Evolutionary conservation across 345 rosid genomes (phyloP).

Genomic region (Pistacia atlantica): DNA sequence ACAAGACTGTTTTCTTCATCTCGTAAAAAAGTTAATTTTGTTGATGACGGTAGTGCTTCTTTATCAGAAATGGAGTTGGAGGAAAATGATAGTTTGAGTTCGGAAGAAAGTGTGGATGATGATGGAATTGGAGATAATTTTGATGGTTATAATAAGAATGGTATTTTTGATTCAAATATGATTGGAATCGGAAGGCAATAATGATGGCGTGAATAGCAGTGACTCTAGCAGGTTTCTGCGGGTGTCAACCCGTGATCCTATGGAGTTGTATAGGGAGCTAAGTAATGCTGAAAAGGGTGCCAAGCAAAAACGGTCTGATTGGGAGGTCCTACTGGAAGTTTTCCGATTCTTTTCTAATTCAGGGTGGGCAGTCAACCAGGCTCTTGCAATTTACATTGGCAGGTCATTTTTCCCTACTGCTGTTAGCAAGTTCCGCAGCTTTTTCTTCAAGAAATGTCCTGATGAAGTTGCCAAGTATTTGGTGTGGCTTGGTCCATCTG

Average conservation of each 20-base stretch:
- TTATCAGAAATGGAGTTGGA: slow-evolving; percentile 2
- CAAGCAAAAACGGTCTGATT: slow-evolving; percentile 42
- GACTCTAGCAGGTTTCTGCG: slow-evolving; percentile 11
- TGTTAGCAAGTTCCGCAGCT: slow-evolving; percentile 45
- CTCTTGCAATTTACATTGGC: slow-evolving; percentile 85
- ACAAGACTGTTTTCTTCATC: slow-evolving; percentile 41
- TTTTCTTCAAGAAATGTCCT: slow-evolving; percentile 55
- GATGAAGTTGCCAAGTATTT: slow-evolving; percentile 46
- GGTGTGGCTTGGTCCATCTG: slow-evolving; percentile 64
- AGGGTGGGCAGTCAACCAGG: slow-evolving; percentile 86
- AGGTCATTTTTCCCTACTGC: slow-evolving; percentile 86
- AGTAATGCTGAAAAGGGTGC: slow-evolving; percentile 34
- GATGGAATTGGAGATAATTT: neutral
- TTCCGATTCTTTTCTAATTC: slow-evolving; percentile 57
- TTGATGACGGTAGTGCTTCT: slow-evolving; percentile 1
- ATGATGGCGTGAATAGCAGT: slow-evolving; percentile 19
- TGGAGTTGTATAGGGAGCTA: slow-evolving; percentile 60
- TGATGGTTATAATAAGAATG: slow-evolving; percentile 19
- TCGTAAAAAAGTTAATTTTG: slow-evolving; percentile 26
- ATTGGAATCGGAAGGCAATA: slow-evolving; percentile 25
- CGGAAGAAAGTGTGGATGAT: slow-evolving; percentile 23
- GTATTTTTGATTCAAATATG: slow-evolving; percentile 7
- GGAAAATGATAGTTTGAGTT: slow-evolving; percentile 14
- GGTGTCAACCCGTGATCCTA: slow-evolving; percentile 49
- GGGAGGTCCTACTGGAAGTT: slow-evolving; percentile 47